Percentiles rank a stretch among this genome's conserved stretches.
phyloP scores from a whole-genome alignment of 1,284 basidiomycete species.

The Rhodotorula sp. region DNA sequence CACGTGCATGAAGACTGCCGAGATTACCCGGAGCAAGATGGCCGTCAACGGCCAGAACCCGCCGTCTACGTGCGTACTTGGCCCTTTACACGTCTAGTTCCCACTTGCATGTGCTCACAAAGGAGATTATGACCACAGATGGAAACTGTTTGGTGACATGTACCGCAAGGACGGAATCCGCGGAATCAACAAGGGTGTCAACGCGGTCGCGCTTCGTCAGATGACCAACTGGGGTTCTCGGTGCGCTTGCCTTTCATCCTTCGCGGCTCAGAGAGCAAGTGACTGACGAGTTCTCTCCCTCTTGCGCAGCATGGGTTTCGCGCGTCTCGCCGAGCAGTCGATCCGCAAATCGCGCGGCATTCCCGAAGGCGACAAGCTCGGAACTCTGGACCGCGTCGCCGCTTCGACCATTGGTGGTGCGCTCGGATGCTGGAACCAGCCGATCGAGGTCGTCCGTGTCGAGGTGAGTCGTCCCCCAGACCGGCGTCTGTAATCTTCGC shows the following conservation, averaged over 20 bases:
- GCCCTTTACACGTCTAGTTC: background rate
- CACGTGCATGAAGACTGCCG: slow-evolving; percentile 57
- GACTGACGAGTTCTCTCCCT: slow-evolving; percentile 5
- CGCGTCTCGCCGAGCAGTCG: slow-evolving; percentile 80
- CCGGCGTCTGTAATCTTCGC: background rate
- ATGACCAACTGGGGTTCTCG: slow-evolving; percentile 99
- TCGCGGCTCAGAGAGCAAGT: background rate
- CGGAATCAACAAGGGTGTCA: slow-evolving; percentile 99
- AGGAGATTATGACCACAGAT: slow-evolving; percentile 45
- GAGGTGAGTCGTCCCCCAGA: slow-evolving; percentile 58
- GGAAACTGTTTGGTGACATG: slow-evolving; percentile 88
- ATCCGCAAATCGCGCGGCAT: slow-evolving; percentile 77
- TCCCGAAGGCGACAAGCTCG: slow-evolving; percentile 68
- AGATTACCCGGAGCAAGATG: slow-evolving; percentile 97
- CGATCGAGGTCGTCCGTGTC: slow-evolving; percentile 93
- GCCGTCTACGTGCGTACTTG: slow-evolving; percentile 66
- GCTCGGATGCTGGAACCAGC: slow-evolving; percentile 95
- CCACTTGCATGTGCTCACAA: too few relatives aligned
- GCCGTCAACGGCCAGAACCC: slow-evolving; percentile 83
- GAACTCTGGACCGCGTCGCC: slow-evolving; percentile 79
- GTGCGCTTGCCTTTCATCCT: slow-evolving; percentile 53
- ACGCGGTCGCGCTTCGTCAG: slow-evolving; percentile 72
- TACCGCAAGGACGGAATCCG: slow-evolving; percentile 88
- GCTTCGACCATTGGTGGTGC: slow-evolving; percentile 92
- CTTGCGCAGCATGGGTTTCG: slow-evolving; percentile 80